Evolutionary conservation across 2,329 filamentous ascomycete species (phyloP).

Genomic region (Ascochyta clinopodiicola): DNA sequence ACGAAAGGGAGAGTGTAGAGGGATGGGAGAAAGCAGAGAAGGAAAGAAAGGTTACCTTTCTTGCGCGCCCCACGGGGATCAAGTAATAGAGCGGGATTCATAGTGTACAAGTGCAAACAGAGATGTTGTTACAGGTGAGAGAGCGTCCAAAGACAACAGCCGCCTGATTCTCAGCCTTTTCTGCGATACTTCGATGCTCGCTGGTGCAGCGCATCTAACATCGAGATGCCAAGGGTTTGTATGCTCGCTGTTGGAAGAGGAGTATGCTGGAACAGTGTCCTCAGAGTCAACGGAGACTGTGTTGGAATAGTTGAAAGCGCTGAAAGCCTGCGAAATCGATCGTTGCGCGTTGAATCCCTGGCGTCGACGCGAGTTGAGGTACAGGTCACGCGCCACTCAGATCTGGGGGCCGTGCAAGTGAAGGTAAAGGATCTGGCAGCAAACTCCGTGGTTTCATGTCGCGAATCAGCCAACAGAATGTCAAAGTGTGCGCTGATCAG

Average conservation of each 20-base stretch:
- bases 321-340: neutral
- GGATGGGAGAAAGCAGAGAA: neutral
- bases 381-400: constrained; percentile 24
- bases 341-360: constrained; percentile 3
- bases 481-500: constrained; percentile 21
- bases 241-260: constrained; percentile 9
- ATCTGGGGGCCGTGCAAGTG: constrained; percentile 30
- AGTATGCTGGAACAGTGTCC: neutral
- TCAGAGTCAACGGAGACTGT: neutral
- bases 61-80: constrained; percentile 31
- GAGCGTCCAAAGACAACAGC: neutral
- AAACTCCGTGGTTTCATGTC: constrained; percentile 19
- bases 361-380: constrained; percentile 8
- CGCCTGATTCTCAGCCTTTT: constrained; percentile 14
- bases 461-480: constrained; percentile 20
- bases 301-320: neutral
- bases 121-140: constrained; percentile 19
- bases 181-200: constrained; percentile 18
- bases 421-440: constrained; percentile 22
- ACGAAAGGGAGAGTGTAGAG: neutral
- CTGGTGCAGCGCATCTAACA: constrained; percentile 22
- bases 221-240: constrained; percentile 20
- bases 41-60: constrained; percentile 30
- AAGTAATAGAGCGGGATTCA: constrained; percentile 38
- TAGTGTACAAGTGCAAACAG: constrained; percentile 18